A percentile compares a stretch with the other conserved stretches of the same genome.
phyloP scores from a whole-genome alignment of 352 stramenopile genomes.

The Pseudoperonospora humuli region DNA sequence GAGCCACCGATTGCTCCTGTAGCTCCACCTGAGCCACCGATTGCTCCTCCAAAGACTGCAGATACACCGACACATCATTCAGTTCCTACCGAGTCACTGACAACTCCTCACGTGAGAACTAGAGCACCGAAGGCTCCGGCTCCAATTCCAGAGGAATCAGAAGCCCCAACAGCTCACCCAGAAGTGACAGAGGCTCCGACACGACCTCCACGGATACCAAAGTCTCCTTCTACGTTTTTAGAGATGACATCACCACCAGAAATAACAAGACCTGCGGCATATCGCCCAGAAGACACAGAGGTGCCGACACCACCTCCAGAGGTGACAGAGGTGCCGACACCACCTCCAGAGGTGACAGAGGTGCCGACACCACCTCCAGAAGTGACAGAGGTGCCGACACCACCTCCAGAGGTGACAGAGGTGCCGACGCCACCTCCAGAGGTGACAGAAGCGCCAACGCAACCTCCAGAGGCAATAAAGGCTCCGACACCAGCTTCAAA shows the following conservation, averaged over 20 bases:
- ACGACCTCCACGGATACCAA: no score
- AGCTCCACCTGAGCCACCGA: no score
- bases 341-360: not conserved
- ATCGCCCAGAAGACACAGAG: not conserved
- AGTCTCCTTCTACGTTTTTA: no score
- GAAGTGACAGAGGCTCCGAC: no score
- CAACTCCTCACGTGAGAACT: not conserved
- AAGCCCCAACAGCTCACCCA: not conserved
- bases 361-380: constrained; percentile 1
- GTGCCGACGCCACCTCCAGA: constrained; percentile 3
- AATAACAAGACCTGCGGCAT: not conserved
- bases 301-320: not conserved
- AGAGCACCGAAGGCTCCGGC: no score
- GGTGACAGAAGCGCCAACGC: not conserved
- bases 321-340: constrained; percentile 1
- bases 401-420: constrained; percentile 4
- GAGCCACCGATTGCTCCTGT: no score
- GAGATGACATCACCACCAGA: not conserved
- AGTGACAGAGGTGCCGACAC: constrained; percentile 1
- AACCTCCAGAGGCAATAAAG: not conserved
- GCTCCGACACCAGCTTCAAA: constrained; percentile 5
- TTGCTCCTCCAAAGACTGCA: not conserved
- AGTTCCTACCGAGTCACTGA: not conserved
- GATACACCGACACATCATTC: not conserved
- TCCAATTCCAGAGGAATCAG: no score